Base-by-base conservation (phyloP, 805 yeast genomes). In the Candida rishiriensis region DNA sequence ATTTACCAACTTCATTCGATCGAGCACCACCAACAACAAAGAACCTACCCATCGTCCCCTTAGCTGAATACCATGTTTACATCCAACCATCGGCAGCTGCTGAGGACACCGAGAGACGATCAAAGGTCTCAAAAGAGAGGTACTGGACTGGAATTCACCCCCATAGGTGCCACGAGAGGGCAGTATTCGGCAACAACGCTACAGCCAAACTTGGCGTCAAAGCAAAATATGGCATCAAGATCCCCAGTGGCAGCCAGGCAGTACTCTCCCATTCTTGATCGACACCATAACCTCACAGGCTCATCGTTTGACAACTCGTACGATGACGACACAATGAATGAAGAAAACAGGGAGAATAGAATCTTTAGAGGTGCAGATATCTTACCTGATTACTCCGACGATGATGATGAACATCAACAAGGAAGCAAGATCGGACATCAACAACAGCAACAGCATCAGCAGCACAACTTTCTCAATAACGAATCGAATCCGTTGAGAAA, bases 71-170 rank as follows among this genome's bases (percentile, higher is more conserved):
- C 34, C 34, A 60, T 64, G 67, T 61, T 61, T 46, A 55, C 60
- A 11, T 52, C 60, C 11, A 21, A 7, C 26, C 51, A 54, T 15
- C 56, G 59, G 39, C 60, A 63, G 14, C 54, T 63, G 6, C 50
- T 62, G 38, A 53, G 59, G 28, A 60, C 68, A 10, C 67, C 70
- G 26, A 41, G 41, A 18, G 54, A 46, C 28, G 42, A 29, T n/a
- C 47, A 52, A 21, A 45, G 50, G 36, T 47, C 44, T 15, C 48
- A 49, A 14, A 47, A 49, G 14, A 38, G 50, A 10, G 56, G 57
- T 30, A 45, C 52, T 17, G 54, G 51, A 5, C 51, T 64, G 18
- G 73, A 70, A 48, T 71, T 71, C 46, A 71, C 75, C 2, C 76
- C 76, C 0, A 66, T 71, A 38, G 75, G 75, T 3, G 59, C 51